phyloP scores from a whole-genome alignment of 306 rosid species.

The Trifolium pratense region DNA sequence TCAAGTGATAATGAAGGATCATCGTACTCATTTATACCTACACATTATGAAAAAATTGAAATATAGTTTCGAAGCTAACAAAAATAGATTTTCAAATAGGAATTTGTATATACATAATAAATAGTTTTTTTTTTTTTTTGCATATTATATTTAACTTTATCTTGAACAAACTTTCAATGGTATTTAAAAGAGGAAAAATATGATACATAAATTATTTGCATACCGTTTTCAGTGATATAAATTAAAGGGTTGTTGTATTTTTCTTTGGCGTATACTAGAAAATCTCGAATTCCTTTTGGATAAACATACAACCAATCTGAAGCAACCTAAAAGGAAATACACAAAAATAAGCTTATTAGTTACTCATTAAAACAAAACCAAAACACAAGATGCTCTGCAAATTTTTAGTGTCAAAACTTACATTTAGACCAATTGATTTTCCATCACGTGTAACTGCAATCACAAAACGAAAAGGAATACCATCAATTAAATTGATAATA shows the following conservation, averaged over 20 bases:
- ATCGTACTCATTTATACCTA: conserved; percentile 58
- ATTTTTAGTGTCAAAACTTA: not conserved
- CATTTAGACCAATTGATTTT: conserved; percentile 40
- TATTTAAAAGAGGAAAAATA: not conserved
- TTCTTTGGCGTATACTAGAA: conserved; percentile 45
- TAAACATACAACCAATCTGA: conserved; percentile 55
- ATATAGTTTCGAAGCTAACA: not conserved
- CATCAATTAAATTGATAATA: not conserved
- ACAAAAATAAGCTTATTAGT: not conserved
- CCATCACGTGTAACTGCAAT: conserved; percentile 29
- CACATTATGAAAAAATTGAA: not conserved
- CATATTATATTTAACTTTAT: not conserved
- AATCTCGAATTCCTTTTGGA: conserved; percentile 58
- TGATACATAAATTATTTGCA: not conserved
- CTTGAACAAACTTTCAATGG: not conserved
- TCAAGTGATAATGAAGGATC: conserved; percentile 48
- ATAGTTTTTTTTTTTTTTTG: not conserved
- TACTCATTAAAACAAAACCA: not conserved
- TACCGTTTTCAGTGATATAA: conserved; percentile 71
- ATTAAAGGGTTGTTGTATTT: conserved; percentile 58
- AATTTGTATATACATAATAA: not conserved
- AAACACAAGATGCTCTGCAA: not conserved
- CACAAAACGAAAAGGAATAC: not conserved
- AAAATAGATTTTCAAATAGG: not conserved
- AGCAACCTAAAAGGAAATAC: conserved; percentile 45